phyloP scores from a whole-genome alignment of 768 basidiomycete genomes.

The Podaxis mareebaensis region DNA sequence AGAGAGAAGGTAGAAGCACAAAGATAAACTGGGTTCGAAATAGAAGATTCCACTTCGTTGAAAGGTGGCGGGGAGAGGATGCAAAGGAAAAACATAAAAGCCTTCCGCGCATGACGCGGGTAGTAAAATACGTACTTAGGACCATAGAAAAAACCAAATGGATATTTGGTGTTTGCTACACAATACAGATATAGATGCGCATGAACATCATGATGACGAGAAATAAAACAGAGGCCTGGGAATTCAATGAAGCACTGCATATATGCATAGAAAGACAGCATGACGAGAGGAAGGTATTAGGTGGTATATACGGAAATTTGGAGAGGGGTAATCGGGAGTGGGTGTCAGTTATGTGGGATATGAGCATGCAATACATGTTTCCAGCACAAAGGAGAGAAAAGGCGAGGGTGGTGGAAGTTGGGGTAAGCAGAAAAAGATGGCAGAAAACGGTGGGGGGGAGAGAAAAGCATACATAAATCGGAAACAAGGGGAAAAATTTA shows the following conservation, averaged over 20 bases:
- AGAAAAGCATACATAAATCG: not conserved
- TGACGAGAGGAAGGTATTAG: not conserved
- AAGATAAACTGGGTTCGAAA: not conserved
- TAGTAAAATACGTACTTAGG: too few relatives aligned
- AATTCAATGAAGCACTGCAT: not conserved
- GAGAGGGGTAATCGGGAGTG: not conserved
- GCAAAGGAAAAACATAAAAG: not conserved
- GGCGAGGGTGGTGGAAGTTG: too few relatives aligned
- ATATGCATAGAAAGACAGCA: not conserved
- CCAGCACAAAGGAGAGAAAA: not conserved
- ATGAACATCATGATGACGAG: not conserved
- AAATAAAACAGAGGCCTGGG: not conserved
- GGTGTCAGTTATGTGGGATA: not conserved
- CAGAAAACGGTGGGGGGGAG: not conserved
- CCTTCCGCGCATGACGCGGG: too few relatives aligned
- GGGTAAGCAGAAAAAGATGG: not conserved
- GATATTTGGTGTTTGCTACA: not conserved
- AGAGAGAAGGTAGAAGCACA: not conserved
- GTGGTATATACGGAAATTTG: not conserved
- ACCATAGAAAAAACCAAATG: not conserved
- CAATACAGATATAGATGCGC: slow-evolving; percentile 1
- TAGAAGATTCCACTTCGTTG: not conserved
- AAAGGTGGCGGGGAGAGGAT: not conserved
- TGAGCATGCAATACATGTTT: slow-evolving; percentile 1
- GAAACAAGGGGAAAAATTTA: slow-evolving; percentile 31